Percentiles rank a stretch among this genome's conserved stretches.
Conservation (phyloP, 768 basidiomycete species). For the Amanita pallidorosea region DNA sequence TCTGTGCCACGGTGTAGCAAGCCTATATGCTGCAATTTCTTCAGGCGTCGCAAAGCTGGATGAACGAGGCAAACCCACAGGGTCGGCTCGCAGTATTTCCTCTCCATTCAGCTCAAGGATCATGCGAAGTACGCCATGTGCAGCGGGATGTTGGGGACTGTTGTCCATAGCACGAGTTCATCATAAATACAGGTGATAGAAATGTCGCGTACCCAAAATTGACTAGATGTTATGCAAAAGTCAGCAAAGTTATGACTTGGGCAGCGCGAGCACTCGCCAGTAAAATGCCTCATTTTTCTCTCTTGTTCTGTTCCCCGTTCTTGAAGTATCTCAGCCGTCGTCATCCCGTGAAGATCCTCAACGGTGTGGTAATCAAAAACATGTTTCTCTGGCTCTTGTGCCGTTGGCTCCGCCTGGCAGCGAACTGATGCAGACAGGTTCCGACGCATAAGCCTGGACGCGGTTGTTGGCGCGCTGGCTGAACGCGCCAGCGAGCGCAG, state of each 20-base stretch:
- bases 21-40: conserved; percentile 69
- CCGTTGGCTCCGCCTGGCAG: conserved; percentile 19
- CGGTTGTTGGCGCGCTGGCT: conserved; percentile 17
- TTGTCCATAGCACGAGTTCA: background rate
- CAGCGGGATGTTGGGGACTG: conserved; percentile 96
- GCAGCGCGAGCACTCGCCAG: conserved; percentile 39
- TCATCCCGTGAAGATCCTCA: conserved; percentile 77
- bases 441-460: conserved; percentile 21
- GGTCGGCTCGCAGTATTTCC: conserved; percentile 81
- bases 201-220: conserved; percentile 76
- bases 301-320: conserved; percentile 67
- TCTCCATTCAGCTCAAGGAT: conserved; percentile 98
- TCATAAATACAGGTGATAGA: background rate
- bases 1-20: conserved; percentile 96
- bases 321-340: conserved; percentile 68
- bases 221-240: conserved; percentile 32
- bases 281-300: conserved; percentile 85
- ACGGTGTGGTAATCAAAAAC: conserved; percentile 62
- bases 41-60: conserved; percentile 2
- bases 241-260: conserved; percentile 1
- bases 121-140: conserved; percentile 95
- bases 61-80: conserved; percentile 34
- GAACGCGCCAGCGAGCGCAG: conserved; percentile 51
- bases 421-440: conserved; percentile 24
- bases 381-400: conserved; percentile 27